Evolutionary conservation across 768 basidiomycete genomes (phyloP).

Genomic region (Lactarius sanguifluus): DNA sequence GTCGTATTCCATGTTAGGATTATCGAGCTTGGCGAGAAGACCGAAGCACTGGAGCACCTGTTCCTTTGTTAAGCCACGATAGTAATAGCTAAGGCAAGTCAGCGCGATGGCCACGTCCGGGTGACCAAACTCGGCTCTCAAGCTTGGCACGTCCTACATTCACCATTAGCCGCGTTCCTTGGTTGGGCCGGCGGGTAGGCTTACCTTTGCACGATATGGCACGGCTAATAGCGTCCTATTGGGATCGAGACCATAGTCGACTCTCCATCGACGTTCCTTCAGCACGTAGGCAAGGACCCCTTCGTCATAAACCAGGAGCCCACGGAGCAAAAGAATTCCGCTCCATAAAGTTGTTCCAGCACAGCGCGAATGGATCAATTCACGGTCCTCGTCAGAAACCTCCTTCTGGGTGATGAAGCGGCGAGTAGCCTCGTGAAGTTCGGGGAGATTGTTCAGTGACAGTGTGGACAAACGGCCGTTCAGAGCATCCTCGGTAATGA

Average conservation of each 20-base stretch:
- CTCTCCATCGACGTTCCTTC: slow-evolving; percentile 46
- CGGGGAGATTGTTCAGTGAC: no score
- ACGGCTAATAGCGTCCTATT: slow-evolving; percentile 48
- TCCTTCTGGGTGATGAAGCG: slow-evolving; percentile 8
- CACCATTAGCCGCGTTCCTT: neutral
- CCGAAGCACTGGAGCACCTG: slow-evolving; percentile 43
- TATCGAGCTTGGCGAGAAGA: slow-evolving; percentile 41
- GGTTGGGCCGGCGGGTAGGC: neutral
- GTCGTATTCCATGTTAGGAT: slow-evolving; percentile 44
- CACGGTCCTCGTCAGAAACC: neutral
- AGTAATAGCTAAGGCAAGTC: slow-evolving; percentile 52
- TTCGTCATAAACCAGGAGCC: slow-evolving; percentile 39
- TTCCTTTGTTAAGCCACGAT: slow-evolving; percentile 42
- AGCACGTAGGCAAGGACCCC: slow-evolving; percentile 44
- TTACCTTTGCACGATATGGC: slow-evolving; percentile 46
- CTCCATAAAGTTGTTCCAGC: slow-evolving; percentile 36
- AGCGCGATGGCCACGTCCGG: slow-evolving; percentile 48
- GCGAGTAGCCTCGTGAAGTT: neutral
- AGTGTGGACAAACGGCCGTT: neutral
- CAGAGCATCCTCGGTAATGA: neutral
- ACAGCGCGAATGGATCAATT: neutral
- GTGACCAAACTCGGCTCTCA: slow-evolving; percentile 51
- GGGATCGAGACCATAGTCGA: slow-evolving; percentile 49
- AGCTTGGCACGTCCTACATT: slow-evolving; percentile 44
- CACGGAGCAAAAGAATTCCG: slow-evolving; percentile 46